Base-by-base conservation (phyloP, 768 basidiomycete species). In the Leccinum truebloodii region DNA sequence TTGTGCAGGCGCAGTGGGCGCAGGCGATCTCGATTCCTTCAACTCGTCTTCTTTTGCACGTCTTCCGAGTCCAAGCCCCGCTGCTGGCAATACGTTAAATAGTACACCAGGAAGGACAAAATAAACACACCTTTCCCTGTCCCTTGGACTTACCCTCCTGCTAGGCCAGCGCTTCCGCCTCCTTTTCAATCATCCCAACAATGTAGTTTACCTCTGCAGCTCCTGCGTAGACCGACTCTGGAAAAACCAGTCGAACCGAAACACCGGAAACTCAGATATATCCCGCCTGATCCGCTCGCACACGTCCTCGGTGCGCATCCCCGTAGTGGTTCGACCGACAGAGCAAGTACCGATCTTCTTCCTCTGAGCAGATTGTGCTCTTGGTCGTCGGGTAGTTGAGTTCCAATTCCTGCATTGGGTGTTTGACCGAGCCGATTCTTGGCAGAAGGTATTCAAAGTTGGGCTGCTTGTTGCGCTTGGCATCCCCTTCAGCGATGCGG, bases 211-310 rank as follows among this genome's bases (percentile, higher is more conserved):
- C 57, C 96, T 78, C 69, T 89, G 86, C 59, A 98, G 76, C 76
- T 98, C 96, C 68, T 92, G 88, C 3, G 93, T 87, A 9, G 90
- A 92, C 57, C 96, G 79, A 64, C 92, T 94, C 80, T 96, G 95
- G 82, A 95, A 90, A 79, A 97, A 98, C 96, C 95, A 98, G 70
- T 98, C 95, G 68, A 98, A 98, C 22, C 95, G 81, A 79, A 98
- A 99, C 14, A 95, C 90, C 2, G 96, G 95, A 76, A 95, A 98
- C 76, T 98, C 95, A 14, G 87, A 89, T 64, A 98, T 94, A 74
- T 98, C 96, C 74, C 89, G 86, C 83, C 96, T 97, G 77, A 98
- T 97, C 56, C 88, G 78, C 69, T 99, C 96, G 69, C 94, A 97
- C 26, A 94, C 90, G 67, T 97, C 94, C 54, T 92, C 92, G 16